A percentile compares a stretch with the other conserved stretches of the same genome.
Conservation (phyloP, 192 early-diverging fungal species). For the Gamsiella multidivaricata region DNA sequence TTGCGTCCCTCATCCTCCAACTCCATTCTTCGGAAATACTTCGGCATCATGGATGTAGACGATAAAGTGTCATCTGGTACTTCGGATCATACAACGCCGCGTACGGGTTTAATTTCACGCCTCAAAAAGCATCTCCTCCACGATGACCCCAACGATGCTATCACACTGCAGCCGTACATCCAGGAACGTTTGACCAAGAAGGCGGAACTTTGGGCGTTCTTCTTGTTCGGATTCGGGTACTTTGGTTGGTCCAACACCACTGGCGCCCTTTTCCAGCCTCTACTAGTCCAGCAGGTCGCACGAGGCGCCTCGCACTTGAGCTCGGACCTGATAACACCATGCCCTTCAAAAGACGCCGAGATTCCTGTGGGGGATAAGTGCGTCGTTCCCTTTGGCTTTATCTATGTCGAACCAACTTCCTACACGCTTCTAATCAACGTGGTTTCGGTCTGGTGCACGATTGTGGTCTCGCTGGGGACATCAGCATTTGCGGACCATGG, state of each 20-base stretch:
- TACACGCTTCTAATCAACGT: slow-evolving; percentile 42
- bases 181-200: slow-evolving; percentile 32
- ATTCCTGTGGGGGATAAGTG: slow-evolving; percentile 29
- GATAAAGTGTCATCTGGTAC: no score
- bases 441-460: slow-evolving; percentile 49
- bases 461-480: slow-evolving; percentile 42
- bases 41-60: no score
- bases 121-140: background rate
- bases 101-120: no score
- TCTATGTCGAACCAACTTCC: slow-evolving; percentile 30
- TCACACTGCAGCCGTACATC: slow-evolving; percentile 19
- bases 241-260: slow-evolving; percentile 29
- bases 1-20: no score
- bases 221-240: slow-evolving; percentile 41
- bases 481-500: slow-evolving; percentile 58
- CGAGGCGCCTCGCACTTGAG: slow-evolving; percentile 19
- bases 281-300: slow-evolving; percentile 32
- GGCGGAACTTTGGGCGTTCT: slow-evolving; percentile 35
- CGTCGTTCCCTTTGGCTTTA: slow-evolving; percentile 34
- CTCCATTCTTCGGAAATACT: no score
- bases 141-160: background rate
- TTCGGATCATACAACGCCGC: no score
- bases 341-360: slow-evolving; percentile 13
- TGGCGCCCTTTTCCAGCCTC: slow-evolving; percentile 29
- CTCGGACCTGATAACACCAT: slow-evolving; percentile 10